Evolutionary conservation across 345 rosid genomes (phyloP), one percentile per base, ranked within the genome.

Genomic region (Rhodomyrtus tomentosa): DNA sequence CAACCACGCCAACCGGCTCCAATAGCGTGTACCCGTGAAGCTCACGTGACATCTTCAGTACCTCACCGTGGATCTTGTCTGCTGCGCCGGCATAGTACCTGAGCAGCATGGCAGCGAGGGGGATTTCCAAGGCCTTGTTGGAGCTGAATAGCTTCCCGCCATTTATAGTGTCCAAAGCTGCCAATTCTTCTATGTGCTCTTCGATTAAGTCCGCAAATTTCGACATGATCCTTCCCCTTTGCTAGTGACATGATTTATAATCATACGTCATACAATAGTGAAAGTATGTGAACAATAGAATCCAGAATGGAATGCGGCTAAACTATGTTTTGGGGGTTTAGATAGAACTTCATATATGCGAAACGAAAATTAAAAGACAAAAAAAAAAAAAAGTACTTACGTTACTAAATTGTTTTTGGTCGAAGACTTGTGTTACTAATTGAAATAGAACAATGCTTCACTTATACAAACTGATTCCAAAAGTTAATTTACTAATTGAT

Each of bases 81-180:
- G 99, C 97, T 5, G 97, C 98, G 27, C 99, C 99, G 0, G 96
- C 98, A 72, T 92, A 93, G 84, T 95, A 96, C 24, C 98, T 92
- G 21, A 95, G 87, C 36, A 24, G 22, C 15, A 14, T 45, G 1
- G 91, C 87, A 2, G 88, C 87, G 0, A 10, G 16, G 10, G 98
- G 99, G 81, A 95, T 91, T 25, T 95, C 98, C 0, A 3, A 3
- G 2, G 81, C n/a, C 88, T 91, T 95, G 13, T 90, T 90, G 21
- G 8, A 0, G 7, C 13, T 32, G 62, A 89, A 92, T 86, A 93
- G 48, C 83, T 94, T 96, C 58, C 99, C 98, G 0, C 90, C 98
- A 38, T 96, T 94, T 5, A 95, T 13, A 3, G 92, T 56, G 49
- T 96, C 98, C 53, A 96, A 36, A 58, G 93, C 92, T 1, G 98